Base-by-base conservation (phyloP, 2,329 filamentous ascomycete genomes). In the Dothiorella sarmentorum region DNA sequence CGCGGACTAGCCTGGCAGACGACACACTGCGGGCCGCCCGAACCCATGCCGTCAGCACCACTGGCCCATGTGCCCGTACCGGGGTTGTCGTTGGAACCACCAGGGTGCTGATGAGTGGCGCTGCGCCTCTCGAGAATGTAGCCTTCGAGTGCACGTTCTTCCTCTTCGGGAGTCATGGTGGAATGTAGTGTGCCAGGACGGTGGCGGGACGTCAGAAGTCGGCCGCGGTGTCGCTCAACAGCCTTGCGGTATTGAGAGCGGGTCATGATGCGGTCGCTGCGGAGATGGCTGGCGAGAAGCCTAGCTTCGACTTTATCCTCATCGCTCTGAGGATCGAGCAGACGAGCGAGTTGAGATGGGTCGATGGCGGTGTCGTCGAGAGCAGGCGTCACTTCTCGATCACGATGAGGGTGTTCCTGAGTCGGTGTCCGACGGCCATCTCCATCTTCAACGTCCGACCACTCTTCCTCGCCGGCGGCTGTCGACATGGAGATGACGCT, bases 1-100 rank as follows among this genome's bases (percentile, higher is more conserved):
- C 94, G 82, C 3, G 91, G 86, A n/a, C 84, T 82, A 57, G 85
- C 85, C 71, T 97, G 93, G 70, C 94, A 99, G 4, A 99, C 90
- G 0, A 97, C 94, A 68, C 94, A 99, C 64, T 90, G 89, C 2
- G 91, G 91, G 0, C 90, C 87, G 38, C 81, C 84, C 27, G 86
- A 83, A 1, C 89, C 90, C 68, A 92, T 83, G 0, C 88, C 88
- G 4, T 84, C 84, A 0, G 85, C 88, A n/a, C 88, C 89, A 1
- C 82, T 80, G 42, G 85, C 82, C 89, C 88, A 92, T 52, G 68
- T 68, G 6, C 31, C 38, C 9, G 33, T 20, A 37, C 79, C 74
- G 43, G 59, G 63, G n/a, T n/a, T n/a, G n/a, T n/a, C n/a, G n/a
- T n/a, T n/a, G 59, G 61, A 58, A 61, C 62, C 59, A n/a, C 59